Conservation (phyloP, 148 eudicot species). For the Amaranthus hypochondriacus region DNA sequence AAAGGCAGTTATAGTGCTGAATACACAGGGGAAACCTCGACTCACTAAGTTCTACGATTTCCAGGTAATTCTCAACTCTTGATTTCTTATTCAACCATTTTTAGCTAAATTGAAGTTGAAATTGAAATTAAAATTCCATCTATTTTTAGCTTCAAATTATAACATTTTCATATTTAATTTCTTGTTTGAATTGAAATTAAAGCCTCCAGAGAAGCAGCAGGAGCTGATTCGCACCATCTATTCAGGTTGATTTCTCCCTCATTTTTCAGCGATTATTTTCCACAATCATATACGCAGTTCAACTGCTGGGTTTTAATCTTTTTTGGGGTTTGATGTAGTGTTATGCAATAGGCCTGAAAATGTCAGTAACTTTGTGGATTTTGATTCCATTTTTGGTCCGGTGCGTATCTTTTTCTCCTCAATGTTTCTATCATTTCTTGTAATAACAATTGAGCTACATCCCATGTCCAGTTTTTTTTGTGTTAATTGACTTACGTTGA, state of each 20-base stretch:
- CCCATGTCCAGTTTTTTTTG: neutral
- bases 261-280: neutral
- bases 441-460: neutral
- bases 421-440: neutral
- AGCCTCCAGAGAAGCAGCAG: constrained; percentile 79
- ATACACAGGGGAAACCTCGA: constrained; percentile 44
- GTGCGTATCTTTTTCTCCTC: constrained; percentile 33
- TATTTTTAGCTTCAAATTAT: neutral
- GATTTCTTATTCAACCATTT: neutral
- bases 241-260: constrained; percentile 32
- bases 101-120: neutral
- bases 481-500: neutral
- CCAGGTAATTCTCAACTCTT: constrained; percentile 16
- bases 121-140: neutral
- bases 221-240: constrained; percentile 65
- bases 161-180: neutral
- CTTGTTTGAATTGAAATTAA: neutral
- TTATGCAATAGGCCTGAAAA: constrained; percentile 70
- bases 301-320: neutral
- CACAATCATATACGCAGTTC: neutral
- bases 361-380: constrained; percentile 74
- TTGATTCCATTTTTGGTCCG: constrained; percentile 62
- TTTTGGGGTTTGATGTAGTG: constrained; percentile 31
- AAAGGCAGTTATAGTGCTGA: constrained; percentile 43
- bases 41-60: constrained; percentile 38